phyloP scores from a whole-genome alignment of 164 flowering plant species.

The Vitis labrusca region DNA sequence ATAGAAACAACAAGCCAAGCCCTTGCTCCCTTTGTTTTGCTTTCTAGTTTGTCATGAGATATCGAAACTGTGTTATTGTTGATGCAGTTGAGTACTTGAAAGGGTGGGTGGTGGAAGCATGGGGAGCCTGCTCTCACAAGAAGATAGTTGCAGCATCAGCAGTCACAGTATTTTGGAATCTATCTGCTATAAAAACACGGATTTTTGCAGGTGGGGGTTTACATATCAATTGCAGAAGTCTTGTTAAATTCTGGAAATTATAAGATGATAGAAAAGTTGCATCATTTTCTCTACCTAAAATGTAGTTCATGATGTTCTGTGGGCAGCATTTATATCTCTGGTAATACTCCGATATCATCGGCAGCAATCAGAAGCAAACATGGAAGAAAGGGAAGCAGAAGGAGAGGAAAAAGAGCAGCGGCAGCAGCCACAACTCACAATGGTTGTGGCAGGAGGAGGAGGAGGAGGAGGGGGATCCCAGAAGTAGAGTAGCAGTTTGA shows the following conservation, averaged over 20 bases:
- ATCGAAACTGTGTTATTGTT: constrained; percentile 4
- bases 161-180: constrained; percentile 60
- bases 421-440: constrained; percentile 32
- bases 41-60: not conserved
- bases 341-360: constrained; percentile 58
- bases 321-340: constrained; percentile 70
- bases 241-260: too few relatives aligned
- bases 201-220: constrained; percentile 43
- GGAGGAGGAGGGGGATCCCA: constrained; percentile 22
- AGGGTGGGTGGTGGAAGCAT: constrained; percentile 37
- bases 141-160: constrained; percentile 52
- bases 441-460: constrained; percentile 37
- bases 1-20: not conserved
- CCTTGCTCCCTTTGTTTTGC: not conserved
- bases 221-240: too few relatives aligned
- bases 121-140: constrained; percentile 65
- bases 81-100: constrained; percentile 52
- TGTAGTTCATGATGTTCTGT: not conserved
- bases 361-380: constrained; percentile 32
- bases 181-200: constrained; percentile 48
- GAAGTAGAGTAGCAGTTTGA: constrained; percentile 9
- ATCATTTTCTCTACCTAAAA: too few relatives aligned
- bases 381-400: constrained; percentile 17
- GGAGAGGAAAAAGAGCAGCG: constrained; percentile 19
- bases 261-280: too few relatives aligned